A percentile compares a stretch with the other conserved stretches of the same genome.
Evolutionary conservation across 495 filamentous ascomycete species (phyloP).

Genomic region (Xylaria curta): DNA sequence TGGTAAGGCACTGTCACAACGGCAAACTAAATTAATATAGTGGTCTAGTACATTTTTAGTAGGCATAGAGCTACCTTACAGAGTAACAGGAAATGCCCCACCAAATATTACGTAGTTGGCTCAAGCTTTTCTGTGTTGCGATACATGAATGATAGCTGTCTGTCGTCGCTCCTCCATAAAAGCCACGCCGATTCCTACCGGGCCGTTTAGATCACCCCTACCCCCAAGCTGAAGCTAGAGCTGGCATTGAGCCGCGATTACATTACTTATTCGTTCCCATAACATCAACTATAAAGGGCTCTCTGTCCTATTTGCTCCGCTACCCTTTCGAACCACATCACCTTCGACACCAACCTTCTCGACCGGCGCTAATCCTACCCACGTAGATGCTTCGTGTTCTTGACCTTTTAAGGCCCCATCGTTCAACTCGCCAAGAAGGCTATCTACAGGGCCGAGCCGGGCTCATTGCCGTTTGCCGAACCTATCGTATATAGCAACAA

Average conservation of each 20-base stretch:
- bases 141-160: neutral
- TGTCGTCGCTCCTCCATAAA: constrained; percentile 3
- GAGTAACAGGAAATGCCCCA: neutral
- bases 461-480: neutral
- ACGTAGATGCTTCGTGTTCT: neutral
- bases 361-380: neutral
- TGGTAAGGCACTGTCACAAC: neutral
- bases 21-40: neutral
- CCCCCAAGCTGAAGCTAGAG: neutral
- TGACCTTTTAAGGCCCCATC: neutral
- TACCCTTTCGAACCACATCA: neutral
- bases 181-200: neutral
- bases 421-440: neutral
- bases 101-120: constrained; percentile 27
- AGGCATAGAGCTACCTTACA: neutral
- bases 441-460: neutral
- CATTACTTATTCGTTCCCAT: neutral
- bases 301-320: neutral
- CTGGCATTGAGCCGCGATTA: neutral
- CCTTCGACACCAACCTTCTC: neutral
- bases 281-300: neutral
- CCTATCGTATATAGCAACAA: neutral
- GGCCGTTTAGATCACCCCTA: neutral
- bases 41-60: neutral
- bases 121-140: constrained; percentile 13